Evolutionary conservation across 2,329 filamentous ascomycete species (phyloP).

Genomic region (Curvularia lunata): DNA sequence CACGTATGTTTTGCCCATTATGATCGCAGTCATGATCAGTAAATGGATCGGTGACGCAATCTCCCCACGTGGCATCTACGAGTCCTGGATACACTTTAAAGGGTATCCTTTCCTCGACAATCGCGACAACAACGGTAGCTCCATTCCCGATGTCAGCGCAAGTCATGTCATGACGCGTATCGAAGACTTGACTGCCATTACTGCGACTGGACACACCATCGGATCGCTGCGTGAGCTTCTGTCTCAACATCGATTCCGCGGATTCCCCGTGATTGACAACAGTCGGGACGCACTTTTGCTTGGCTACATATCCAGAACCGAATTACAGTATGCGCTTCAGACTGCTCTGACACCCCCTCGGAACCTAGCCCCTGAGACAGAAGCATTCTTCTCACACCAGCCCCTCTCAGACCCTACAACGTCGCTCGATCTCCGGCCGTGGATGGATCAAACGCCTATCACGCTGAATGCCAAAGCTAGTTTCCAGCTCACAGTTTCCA

Average conservation of each 20-base stretch:
- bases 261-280: conserved; percentile 88
- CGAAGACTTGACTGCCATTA: conserved; percentile 87
- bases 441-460: conserved; percentile 99
- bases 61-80: conserved; percentile 91
- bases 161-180: conserved; percentile 89
- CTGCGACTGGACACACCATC: conserved; percentile 87
- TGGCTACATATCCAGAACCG: conserved; percentile 92
- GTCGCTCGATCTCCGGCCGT: conserved; percentile 87
- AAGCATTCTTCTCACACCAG: conserved; percentile 84
- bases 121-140: conserved; percentile 67
- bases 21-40: conserved; percentile 97
- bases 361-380: conserved; percentile 71
- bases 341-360: conserved; percentile 64
- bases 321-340: conserved; percentile 81
- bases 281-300: conserved; percentile 78
- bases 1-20: conserved; percentile 96
- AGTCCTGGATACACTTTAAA: conserved; percentile 96
- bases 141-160: conserved; percentile 83
- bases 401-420: conserved; percentile 73
- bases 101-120: conserved; percentile 96
- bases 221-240: conserved; percentile 74
- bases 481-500: conserved; percentile 83
- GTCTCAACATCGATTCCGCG: conserved; percentile 76
- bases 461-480: conserved; percentile 79
- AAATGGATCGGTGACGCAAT: conserved; percentile 99